Base-by-base conservation (phyloP, 164 flowering plant genomes). In the Vitis labrusca region DNA sequence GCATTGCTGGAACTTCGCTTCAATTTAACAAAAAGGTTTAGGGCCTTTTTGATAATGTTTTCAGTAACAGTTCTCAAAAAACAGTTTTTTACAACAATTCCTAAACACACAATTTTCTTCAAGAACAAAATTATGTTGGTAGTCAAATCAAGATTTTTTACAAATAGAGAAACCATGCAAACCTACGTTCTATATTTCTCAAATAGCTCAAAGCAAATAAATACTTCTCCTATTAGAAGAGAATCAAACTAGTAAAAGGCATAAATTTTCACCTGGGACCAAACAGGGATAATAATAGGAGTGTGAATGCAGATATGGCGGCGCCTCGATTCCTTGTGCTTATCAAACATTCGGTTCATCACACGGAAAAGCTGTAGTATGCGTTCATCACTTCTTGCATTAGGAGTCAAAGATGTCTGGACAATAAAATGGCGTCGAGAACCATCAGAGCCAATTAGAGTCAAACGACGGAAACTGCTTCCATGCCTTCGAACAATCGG, bases 401-500 rank as follows among this genome's bases (percentile, higher is more conserved):
- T 96, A 13, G 97, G 98, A 13, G 97, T 96, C 78, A 96, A 75
- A 59, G 98, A 96, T 72, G 97, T 96, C 74, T 96, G 99, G 61
- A 96, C 96, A 80, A 96, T 91, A 78, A 93, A 96, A 82, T 96
- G 98, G 30, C 97, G 95, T 55, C 89, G 97, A 64, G 97, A 93
- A 50, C 99, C 99, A 92, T 96, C 98, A 65, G 98, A 96, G 14
- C 99, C 99, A 61, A 96, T 89, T 23, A 96, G 77, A 44, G 99
- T 96, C 83, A 96, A 76, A 10, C 97, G 91, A 32, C 98, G 87
- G 81, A 88, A 93, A 75, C 99, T 96, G 84, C 99, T 96, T 63
- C 99, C 99, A 85, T 96, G 99, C 71, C 98, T 88, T 71, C 98
- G 79, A 62, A 96, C 97, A 74, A 91, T 96, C 47, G 97, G 98